Evolutionary conservation across 2,329 filamentous ascomycete genomes (phyloP).

Genomic region (Dactylellina cionopaga): DNA sequence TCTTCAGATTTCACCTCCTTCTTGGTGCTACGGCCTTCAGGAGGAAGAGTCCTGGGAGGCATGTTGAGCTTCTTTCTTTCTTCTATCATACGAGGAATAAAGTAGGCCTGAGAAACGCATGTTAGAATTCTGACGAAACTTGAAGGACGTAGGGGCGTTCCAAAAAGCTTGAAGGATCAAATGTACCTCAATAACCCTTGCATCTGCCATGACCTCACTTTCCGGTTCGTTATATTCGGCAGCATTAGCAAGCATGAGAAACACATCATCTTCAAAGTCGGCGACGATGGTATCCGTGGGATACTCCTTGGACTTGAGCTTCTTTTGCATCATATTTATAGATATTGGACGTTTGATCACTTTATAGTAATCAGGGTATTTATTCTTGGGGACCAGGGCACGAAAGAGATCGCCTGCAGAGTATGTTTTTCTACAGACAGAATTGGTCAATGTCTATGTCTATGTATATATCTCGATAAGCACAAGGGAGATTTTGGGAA

Average conservation of each 20-base stretch:
- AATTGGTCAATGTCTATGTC: neutral
- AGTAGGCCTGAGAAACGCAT: slow-evolving; percentile 27
- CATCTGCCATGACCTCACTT: slow-evolving; percentile 41
- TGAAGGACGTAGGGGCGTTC: neutral
- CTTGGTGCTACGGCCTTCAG: neutral
- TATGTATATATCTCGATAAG: neutral
- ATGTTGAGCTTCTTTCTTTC: slow-evolving; percentile 13
- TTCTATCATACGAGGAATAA: slow-evolving; percentile 9
- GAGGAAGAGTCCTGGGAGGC: slow-evolving; percentile 26
- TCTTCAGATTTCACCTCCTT: slow-evolving; percentile 18
- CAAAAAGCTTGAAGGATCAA: neutral
- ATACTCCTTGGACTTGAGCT: slow-evolving; percentile 15
- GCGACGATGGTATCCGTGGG: slow-evolving; percentile 2
- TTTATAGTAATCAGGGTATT: slow-evolving; percentile 38
- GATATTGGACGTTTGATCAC: slow-evolving; percentile 41
- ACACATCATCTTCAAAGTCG: slow-evolving; percentile 38
- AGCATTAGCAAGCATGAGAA: slow-evolving; percentile 36
- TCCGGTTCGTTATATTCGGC: slow-evolving; percentile 37
- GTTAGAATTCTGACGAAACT: neutral
- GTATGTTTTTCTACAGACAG: slow-evolving; percentile 8
- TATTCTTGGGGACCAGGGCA: slow-evolving; percentile 15
- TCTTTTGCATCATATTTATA: slow-evolving; percentile 23
- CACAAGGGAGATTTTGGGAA: neutral
- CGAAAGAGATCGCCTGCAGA: slow-evolving; percentile 34
- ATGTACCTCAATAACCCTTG: slow-evolving; percentile 35